Evolutionary conservation across 225 moss, liverwort and hornwort species (phyloP).

Genomic region (Sphagnum tenellum): DNA sequence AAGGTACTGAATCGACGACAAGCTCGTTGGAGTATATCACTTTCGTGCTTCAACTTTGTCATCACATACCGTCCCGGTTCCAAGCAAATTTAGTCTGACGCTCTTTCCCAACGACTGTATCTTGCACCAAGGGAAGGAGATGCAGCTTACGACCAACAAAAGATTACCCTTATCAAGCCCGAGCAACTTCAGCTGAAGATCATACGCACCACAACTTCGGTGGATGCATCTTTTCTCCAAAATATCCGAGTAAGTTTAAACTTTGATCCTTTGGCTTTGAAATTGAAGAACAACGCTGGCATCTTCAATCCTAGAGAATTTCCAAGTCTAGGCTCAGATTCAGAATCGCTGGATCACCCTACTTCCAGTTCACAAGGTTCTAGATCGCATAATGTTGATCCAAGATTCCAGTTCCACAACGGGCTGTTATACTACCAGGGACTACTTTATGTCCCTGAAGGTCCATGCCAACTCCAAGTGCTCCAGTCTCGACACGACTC

Average conservation of each 20-base stretch:
- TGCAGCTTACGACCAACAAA: background rate
- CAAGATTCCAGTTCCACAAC: background rate
- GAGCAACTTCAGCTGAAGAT: background rate
- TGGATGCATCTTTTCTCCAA: background rate
- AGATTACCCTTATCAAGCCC: background rate
- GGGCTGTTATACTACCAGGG: background rate
- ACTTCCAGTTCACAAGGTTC: too few species aligned
- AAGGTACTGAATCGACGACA: background rate
- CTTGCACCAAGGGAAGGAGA: background rate
- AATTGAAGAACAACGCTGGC: background rate
- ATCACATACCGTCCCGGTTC: background rate
- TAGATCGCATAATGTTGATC: too few species aligned
- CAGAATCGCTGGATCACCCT: too few species aligned
- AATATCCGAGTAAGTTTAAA: background rate
- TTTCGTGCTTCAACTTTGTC: background rate
- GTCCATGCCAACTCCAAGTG: background rate
- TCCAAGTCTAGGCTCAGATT: too few species aligned
- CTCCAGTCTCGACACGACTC: slow-evolving; percentile 6
- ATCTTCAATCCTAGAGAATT: too few species aligned
- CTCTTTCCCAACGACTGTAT: background rate
- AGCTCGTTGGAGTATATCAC: background rate
- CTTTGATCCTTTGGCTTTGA: background rate
- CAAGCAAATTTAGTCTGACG: background rate
- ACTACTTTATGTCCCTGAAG: slow-evolving; percentile 2
- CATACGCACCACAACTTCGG: background rate